Evolutionary conservation across 176 grass and related monocot species (phyloP), one percentile per base, ranked within the genome.

Genomic region (Oryza meyeriana): DNA sequence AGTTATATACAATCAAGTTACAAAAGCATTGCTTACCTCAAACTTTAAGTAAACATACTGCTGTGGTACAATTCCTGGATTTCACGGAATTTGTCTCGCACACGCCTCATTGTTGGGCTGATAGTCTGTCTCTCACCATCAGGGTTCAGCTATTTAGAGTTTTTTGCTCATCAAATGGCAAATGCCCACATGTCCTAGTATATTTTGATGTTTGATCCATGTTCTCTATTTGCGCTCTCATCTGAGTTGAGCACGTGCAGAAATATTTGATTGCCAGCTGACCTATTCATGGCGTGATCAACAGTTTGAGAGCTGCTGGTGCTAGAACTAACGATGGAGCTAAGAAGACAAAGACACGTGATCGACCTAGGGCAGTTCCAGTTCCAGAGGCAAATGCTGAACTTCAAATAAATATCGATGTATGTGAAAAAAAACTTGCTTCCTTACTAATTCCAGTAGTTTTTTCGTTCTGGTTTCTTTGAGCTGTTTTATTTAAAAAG

Each of bases 341-440:
- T 25, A 95, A 88, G 70, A 95, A 95, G 90, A 83, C 79, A 6
- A 89, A 88, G 31, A 92, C 87, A 25, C 93, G 87, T 12, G 90
- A 95, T 75, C 85, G 93, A 80, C 87, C 87, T 65, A 92, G 83
- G 78, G 90, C 81, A 45, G 82, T 90, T 73, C 85, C 93, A 81
- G 93, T 90, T 80, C 90, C 93, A 22, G 93, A 95, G 84, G 93
- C 93, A 48, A 95, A 95, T 90, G 93, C 93, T 40, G 93, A 95
- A 78, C 90, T 95, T 72, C 93, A 95, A 95, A 85, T 80, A 79
- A 95, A 95, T 75, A 84, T 95, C 64, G 87, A 95, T 88, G 93
- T 95, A 95, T 78, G 87, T 79, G 61, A 62, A 62, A 73, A 73
- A 78, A 55, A 71, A 76, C 82, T 84, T 81, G 66, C 48, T 79